A percentile compares a stretch with the other conserved stretches of the same genome.
phyloP scores from a whole-genome alignment of 108 stramenopile genomes.

The Cyclotella atomus region DNA sequence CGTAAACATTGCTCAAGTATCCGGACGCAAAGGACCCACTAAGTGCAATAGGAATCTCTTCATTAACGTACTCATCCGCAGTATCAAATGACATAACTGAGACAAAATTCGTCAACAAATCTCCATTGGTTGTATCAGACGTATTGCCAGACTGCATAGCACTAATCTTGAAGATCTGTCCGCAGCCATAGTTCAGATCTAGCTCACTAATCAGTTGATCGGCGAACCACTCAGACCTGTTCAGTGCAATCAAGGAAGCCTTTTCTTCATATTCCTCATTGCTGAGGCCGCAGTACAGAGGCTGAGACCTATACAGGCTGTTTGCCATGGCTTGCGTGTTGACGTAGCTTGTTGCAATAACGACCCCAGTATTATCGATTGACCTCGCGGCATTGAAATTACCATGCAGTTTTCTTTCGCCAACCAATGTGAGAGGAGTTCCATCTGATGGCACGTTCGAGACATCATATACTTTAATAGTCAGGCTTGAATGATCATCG shows the following conservation, averaged over 20 bases:
- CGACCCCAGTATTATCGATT: conserved; percentile 19
- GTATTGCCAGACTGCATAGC: conserved; percentile 47
- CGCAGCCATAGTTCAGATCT: conserved; percentile 34
- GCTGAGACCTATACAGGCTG: conserved; percentile 35
- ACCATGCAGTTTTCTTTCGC: conserved; percentile 43
- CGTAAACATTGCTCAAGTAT: conserved; percentile 35
- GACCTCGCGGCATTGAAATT: conserved; percentile 42
- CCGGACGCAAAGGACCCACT: conserved; percentile 41
- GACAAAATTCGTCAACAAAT: conserved; percentile 39
- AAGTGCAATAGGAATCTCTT: conserved; percentile 27
- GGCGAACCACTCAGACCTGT: conserved; percentile 32
- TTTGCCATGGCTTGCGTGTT: conserved; percentile 29
- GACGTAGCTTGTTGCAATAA: conserved; percentile 38
- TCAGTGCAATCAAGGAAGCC: conserved; percentile 41
- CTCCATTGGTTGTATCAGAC: conserved; percentile 17
- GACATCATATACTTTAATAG: conserved; percentile 44
- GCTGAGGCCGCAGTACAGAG: conserved; percentile 49
- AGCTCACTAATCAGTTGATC: conserved; percentile 46
- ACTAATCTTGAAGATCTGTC: conserved; percentile 41
- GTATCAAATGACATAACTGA: conserved; percentile 39
- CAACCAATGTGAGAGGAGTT: conserved; percentile 38
- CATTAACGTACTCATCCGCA: conserved; percentile 16
- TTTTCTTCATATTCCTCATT: conserved; percentile 38
- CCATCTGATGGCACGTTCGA: conserved; percentile 44
- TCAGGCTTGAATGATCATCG: conserved; percentile 24